Percentiles rank a stretch among this genome's conserved stretches.
Evolutionary conservation across 768 basidiomycete genomes (phyloP).

Genomic region (Tremella fuciformis): DNA sequence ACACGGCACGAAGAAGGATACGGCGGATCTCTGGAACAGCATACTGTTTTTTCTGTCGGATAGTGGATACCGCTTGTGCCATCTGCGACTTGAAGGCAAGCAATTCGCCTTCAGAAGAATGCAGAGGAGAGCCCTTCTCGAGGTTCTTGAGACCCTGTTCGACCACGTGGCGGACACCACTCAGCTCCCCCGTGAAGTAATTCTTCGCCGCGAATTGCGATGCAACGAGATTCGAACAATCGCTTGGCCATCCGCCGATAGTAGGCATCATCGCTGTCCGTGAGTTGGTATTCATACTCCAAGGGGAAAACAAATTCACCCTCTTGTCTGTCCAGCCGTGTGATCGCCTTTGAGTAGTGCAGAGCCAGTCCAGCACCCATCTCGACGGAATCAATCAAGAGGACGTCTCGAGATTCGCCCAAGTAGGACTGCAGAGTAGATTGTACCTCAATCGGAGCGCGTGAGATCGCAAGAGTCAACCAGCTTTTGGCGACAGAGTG

Average conservation of each 20-base stretch:
- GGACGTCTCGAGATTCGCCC: slow-evolving; percentile 65
- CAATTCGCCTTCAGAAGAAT: slow-evolving; percentile 64
- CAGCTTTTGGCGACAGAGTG: slow-evolving; percentile 72
- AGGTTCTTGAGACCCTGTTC: slow-evolving; percentile 58
- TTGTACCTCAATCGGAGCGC: slow-evolving; percentile 88
- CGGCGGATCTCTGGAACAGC: slow-evolving; percentile 79
- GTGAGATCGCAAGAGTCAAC: slow-evolving; percentile 80
- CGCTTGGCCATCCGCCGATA: slow-evolving; percentile 63
- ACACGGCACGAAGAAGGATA: slow-evolving; percentile 79
- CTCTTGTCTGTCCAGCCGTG: slow-evolving; percentile 66
- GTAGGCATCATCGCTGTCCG: slow-evolving; percentile 49
- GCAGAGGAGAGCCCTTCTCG: slow-evolving; percentile 63
- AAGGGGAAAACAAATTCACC: slow-evolving; percentile 55
- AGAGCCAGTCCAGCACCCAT: slow-evolving; percentile 87
- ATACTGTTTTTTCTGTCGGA: slow-evolving; percentile 69
- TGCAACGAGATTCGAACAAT: slow-evolving; percentile 74
- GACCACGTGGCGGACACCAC: slow-evolving; percentile 59
- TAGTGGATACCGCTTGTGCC: slow-evolving; percentile 63
- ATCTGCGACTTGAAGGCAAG: slow-evolving; percentile 67
- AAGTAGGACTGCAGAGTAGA: slow-evolving; percentile 92
- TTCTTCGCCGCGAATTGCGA: slow-evolving; percentile 85
- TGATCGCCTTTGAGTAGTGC: slow-evolving; percentile 76
- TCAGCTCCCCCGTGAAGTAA: slow-evolving; percentile 84
- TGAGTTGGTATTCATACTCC: slow-evolving; percentile 2
- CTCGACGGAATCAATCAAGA: slow-evolving; percentile 74